A percentile compares a stretch with the other conserved stretches of the same genome.
Conservation (phyloP, 805 yeast species). For the Ogataea naganishii region DNA sequence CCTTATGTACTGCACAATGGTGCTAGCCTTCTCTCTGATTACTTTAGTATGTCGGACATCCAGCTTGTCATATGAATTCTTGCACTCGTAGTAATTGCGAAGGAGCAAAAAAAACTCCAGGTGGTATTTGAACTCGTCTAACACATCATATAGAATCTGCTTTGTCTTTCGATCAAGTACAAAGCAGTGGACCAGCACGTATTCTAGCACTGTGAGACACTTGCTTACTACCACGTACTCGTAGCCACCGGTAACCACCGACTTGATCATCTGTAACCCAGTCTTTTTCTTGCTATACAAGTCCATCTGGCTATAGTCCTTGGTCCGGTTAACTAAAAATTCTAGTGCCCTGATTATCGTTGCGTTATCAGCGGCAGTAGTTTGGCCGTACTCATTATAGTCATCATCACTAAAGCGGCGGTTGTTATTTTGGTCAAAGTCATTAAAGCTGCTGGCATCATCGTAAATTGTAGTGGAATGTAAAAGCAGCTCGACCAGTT, state of each 20-base stretch:
- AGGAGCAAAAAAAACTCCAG: slow-evolving; percentile 9
- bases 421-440: no score
- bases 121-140: slow-evolving; percentile 9
- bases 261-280: no score
- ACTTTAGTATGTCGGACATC: slow-evolving; percentile 15
- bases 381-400: no score
- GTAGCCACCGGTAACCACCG: slow-evolving; percentile 18
- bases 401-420: no score
- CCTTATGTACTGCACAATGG: slow-evolving; percentile 8
- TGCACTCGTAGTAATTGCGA: slow-evolving; percentile 7
- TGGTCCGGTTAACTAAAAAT: slow-evolving; percentile 12
- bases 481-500: no score
- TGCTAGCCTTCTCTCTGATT: slow-evolving; percentile 9
- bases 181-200: slow-evolving; percentile 19
- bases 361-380: no score
- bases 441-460: no score
- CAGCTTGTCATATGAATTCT: slow-evolving; percentile 15
- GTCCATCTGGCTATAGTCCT: slow-evolving; percentile 10
- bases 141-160: slow-evolving; percentile 13
- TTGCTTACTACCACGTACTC: slow-evolving; percentile 19
- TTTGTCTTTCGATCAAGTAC: slow-evolving; percentile 1
- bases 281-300: no score
- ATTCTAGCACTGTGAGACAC: slow-evolving; percentile 18
- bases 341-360: no score
- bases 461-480: no score